Conservation (phyloP, 306 rosid species). For the Hippophae rhamnoides region DNA sequence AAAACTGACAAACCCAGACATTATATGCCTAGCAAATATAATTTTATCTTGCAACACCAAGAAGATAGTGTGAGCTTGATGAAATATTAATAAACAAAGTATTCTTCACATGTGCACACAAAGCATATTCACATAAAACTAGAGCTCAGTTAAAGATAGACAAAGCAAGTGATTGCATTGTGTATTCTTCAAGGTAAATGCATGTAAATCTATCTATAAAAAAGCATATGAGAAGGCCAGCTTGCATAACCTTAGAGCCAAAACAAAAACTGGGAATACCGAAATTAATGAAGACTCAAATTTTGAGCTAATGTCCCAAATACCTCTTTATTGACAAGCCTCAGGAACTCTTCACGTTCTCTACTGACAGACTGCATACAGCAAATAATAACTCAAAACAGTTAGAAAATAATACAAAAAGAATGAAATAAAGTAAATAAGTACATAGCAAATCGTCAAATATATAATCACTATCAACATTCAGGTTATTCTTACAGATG, state of each 20-base stretch:
- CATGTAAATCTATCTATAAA: neutral
- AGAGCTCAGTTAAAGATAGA: neutral
- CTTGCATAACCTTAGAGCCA: constrained; percentile 5
- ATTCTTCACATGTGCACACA: neutral
- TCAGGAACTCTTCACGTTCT: constrained; percentile 90
- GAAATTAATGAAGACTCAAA: neutral
- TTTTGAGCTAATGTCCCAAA: neutral
- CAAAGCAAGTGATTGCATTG: neutral
- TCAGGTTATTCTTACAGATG: constrained; percentile 65
- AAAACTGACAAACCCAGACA: neutral
- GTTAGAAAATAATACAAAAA: neutral
- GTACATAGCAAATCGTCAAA: constrained; percentile 3
- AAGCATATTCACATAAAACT: neutral
- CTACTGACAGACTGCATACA: constrained; percentile 76
- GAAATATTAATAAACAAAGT: neutral
- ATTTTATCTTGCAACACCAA: neutral
- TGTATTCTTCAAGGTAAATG: neutral
- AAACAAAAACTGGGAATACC: neutral
- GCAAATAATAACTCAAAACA: constrained; percentile 8
- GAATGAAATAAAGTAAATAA: neutral
- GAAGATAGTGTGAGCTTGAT: neutral
- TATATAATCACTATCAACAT: constrained; percentile 6
- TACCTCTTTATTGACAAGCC: constrained; percentile 94
- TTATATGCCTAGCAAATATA: neutral
- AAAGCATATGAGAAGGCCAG: constrained; percentile 6